Conservation (phyloP, 441 rosid species). For the Dalechampia spathulata region DNA sequence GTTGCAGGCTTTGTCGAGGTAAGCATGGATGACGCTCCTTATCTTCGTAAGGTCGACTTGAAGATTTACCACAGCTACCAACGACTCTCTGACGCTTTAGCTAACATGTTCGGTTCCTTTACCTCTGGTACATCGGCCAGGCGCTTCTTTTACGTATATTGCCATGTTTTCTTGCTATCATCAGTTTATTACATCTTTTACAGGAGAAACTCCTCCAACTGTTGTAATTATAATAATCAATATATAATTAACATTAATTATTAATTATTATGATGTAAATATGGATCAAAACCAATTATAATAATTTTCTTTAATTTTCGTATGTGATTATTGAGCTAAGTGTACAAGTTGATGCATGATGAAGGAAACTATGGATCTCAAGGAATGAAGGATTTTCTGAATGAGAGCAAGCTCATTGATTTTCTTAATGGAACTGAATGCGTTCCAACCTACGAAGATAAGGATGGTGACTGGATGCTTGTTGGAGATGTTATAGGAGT, state of each 20-base stretch:
- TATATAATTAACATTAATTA: no score
- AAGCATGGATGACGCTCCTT: slow-evolving; percentile 88
- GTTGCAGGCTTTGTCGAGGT: slow-evolving; percentile 62
- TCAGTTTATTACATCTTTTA: no score
- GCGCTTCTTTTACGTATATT: no score
- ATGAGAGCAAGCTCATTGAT: slow-evolving; percentile 60
- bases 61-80: slow-evolving; percentile 56
- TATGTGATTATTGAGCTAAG: no score
- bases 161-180: no score
- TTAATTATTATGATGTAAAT: no score
- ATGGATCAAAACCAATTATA: no score
- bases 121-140: no score
- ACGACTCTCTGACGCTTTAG: slow-evolving; percentile 56
- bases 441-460: slow-evolving; percentile 83
- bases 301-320: no score
- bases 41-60: slow-evolving; percentile 75
- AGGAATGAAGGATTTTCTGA: slow-evolving; percentile 73
- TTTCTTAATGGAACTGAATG: slow-evolving; percentile 57
- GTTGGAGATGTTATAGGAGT: slow-evolving; percentile 96
- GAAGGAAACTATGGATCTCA: slow-evolving; percentile 61
- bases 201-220: no score
- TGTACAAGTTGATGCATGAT: no score
- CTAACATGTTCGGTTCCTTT: slow-evolving; percentile 71
- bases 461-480: slow-evolving; percentile 96
- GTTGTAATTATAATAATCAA: no score